Conservation (phyloP, 2,329 filamentous ascomycete genomes). For the Paraphaeosphaeria sporulosa region DNA sequence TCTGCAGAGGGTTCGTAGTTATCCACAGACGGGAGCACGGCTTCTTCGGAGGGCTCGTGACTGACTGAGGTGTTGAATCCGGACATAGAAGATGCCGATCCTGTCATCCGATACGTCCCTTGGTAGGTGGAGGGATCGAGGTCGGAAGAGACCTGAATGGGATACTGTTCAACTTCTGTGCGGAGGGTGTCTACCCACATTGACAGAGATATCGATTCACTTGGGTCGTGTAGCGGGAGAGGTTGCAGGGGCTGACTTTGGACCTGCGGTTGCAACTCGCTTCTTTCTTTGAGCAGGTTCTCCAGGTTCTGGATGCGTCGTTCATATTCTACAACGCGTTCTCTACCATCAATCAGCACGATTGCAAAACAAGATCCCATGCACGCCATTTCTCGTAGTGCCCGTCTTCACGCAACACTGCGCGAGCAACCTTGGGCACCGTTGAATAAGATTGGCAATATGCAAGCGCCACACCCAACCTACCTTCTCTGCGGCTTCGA, state of each 20-base stretch:
- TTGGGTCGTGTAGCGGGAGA: constrained; percentile 17
- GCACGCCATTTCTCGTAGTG: neutral
- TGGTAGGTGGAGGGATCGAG: constrained; percentile 22
- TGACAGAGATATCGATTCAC: constrained; percentile 23
- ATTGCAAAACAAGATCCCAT: neutral
- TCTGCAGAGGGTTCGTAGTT: constrained; percentile 18
- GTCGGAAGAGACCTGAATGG: constrained; percentile 18
- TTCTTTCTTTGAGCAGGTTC: constrained; percentile 30
- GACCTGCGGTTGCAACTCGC: constrained; percentile 28
- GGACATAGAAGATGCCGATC: neutral
- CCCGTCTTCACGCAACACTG: neutral
- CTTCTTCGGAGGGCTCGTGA: neutral
- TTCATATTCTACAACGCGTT: constrained; percentile 35
- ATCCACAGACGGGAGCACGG: constrained; percentile 1
- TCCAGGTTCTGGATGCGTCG: constrained; percentile 32
- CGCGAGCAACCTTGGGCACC: neutral
- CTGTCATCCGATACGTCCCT: neutral
- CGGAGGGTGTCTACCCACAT: constrained; percentile 29
- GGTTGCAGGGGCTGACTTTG: constrained; percentile 25
- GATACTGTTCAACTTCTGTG: constrained; percentile 27
- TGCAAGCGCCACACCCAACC: neutral
- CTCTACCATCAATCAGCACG: neutral
- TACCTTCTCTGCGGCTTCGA: constrained; percentile 34
- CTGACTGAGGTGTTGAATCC: neutral
- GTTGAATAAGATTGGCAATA: neutral